phyloP scores from a whole-genome alignment of 108 stramenopile species.

The Pseudonitzschia multistriata region DNA sequence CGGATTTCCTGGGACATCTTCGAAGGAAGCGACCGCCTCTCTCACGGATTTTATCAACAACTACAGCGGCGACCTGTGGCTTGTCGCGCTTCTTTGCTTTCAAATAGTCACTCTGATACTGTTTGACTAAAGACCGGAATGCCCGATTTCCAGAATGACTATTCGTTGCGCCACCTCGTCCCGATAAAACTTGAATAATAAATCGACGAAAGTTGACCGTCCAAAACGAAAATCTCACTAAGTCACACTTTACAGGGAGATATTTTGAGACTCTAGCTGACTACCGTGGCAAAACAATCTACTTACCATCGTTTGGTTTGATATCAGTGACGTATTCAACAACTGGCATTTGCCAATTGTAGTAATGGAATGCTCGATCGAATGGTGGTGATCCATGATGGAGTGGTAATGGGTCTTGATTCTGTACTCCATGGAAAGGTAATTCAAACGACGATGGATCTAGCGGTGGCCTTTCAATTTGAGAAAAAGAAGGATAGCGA shows the following conservation, averaged over 20 bases:
- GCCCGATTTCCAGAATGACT: conserved; percentile 69
- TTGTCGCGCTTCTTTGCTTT: conserved; percentile 79
- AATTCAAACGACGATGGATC: background rate
- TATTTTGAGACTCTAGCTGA: background rate
- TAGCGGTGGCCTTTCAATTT: background rate
- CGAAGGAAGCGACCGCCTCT: conserved; percentile 53
- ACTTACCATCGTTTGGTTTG: conserved; percentile 25
- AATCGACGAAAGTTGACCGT: background rate
- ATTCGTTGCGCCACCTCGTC: conserved; percentile 63
- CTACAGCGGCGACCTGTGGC: conserved; percentile 58
- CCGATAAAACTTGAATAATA: conserved; percentile 7
- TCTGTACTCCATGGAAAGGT: background rate
- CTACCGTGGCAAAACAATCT: background rate
- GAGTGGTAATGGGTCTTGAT: background rate
- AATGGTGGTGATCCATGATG: conserved; percentile 2
- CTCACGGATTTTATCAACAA: conserved; percentile 51
- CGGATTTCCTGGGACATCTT: conserved; percentile 12
- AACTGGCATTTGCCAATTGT: conserved; percentile 7
- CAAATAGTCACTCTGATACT: conserved; percentile 47
- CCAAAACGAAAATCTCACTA: background rate
- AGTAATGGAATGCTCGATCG: background rate
- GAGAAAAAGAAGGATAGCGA: background rate
- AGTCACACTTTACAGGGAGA: background rate
- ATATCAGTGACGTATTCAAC: conserved; percentile 25
- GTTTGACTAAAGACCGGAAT: conserved; percentile 69